phyloP scores from a whole-genome alignment of 2,329 filamentous ascomycete genomes.

The Sporothrix mexicana region DNA sequence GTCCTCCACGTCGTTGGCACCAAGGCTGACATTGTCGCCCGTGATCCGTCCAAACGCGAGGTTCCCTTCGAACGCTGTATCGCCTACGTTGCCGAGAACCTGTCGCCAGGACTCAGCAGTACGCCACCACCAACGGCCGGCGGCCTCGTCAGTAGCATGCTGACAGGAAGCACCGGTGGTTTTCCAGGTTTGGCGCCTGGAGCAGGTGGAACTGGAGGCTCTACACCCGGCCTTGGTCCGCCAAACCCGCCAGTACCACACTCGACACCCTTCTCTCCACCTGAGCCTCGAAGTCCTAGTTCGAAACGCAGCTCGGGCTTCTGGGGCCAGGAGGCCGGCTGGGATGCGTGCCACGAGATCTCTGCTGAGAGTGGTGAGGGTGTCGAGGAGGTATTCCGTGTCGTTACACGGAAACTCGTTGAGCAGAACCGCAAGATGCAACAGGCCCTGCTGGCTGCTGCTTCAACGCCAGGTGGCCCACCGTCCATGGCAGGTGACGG shows the following conservation, averaged over 20 bases:
- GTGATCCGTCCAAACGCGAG: constrained; percentile 77
- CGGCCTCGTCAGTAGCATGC: constrained; percentile 36
- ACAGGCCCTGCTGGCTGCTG: constrained; percentile 62
- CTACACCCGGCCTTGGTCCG: constrained; percentile 29
- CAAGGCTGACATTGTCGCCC: constrained; percentile 87
- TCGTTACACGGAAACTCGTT: constrained; percentile 66
- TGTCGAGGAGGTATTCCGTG: constrained; percentile 92
- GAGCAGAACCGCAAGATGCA: constrained; percentile 69
- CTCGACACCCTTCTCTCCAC: neutral
- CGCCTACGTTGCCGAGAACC: constrained; percentile 90
- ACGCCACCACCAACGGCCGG: constrained; percentile 69
- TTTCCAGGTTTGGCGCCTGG: neutral
- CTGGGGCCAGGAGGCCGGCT: constrained; percentile 92
- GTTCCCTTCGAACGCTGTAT: constrained; percentile 96
- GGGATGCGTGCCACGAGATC: constrained; percentile 98
- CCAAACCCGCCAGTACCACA: constrained; percentile 37
- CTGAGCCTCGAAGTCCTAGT: constrained; percentile 64
- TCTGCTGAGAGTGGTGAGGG: constrained; percentile 92
- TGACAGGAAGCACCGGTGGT: constrained; percentile 34
- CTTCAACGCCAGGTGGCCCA: constrained; percentile 54
- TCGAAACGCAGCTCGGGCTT: constrained; percentile 74
- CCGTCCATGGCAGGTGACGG: constrained; percentile 39
- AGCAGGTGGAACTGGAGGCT: neutral
- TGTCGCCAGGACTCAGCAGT: constrained; percentile 71
- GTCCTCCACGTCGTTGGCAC: constrained; percentile 95